Base-by-base conservation (phyloP, 148 eudicot genomes). In the Diospyros lotus region DNA sequence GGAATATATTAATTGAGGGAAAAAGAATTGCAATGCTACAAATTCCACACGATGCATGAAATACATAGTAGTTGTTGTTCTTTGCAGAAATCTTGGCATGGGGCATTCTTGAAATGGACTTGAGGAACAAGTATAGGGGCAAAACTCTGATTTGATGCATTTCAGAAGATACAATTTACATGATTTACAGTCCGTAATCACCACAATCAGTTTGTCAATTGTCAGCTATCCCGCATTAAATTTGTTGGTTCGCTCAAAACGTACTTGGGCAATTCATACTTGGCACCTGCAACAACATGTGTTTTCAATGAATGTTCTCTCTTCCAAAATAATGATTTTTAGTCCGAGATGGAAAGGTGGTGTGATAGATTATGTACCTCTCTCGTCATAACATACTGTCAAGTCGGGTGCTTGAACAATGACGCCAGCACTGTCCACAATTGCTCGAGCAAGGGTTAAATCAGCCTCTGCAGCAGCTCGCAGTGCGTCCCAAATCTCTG, bases 401-500 rank as follows among this genome's bases (percentile, higher is more conserved):
- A 90, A 75, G 81, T 90, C 92, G 64, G 84, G 73, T 59, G 72
- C 85, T 59, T 88, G 87, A 71, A 88, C 85, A 58, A 90, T 90
- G n/a, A 90, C 79, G 44, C 90, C 90, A 76, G 90, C 90, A 87
- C 92, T 85, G 52, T 88, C 96, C 58, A 90, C 73, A 44, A 90
- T 87, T 66, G 87, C 75, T 76, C 85, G 88, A 70, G 96, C 89
- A 68, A 88, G 81, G 15, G 66, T 59, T 66, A 88, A 39, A 48
- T 90, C 92, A 42, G 90, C 83, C 71, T 85, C 90, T 13, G 84
- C 79, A 58, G 95, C 95, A 68, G 84, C 90, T 76, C 78, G 84
- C 41, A 88, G 92, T 62, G 96, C 96, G 84, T 90, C 90, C 96
- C 96, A 88, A 45, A 90, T 90, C 80, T 90, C 96, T 90, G 89